These are phyloP conservation scores for Lagenidium sp. DNA, from an alignment of 352 stramenopile genomes.

Conservation along the genomic window DNA sequence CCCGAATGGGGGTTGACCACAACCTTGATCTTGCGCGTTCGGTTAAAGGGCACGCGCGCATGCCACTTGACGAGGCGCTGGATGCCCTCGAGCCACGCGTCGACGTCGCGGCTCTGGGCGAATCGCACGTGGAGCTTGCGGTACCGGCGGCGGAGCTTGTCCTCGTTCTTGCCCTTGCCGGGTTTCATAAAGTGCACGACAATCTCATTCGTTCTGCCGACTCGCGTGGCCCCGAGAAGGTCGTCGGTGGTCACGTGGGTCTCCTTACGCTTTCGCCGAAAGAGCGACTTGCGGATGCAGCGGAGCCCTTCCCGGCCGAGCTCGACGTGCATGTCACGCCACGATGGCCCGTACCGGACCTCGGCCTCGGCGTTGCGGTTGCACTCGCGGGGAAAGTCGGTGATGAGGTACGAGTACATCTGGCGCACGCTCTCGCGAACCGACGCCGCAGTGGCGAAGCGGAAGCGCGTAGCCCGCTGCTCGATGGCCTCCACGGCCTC, in stretches of 20 bases:
- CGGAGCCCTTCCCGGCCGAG: slow-evolving; percentile 45
- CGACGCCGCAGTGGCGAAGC: slow-evolving; percentile 38
- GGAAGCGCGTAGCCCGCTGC: slow-evolving; percentile 44
- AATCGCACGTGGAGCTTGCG: slow-evolving; percentile 31
- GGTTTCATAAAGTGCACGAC: slow-evolving; percentile 59
- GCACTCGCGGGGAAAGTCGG: slow-evolving; percentile 46
- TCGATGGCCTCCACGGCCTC: slow-evolving; percentile 50
- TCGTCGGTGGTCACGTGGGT: slow-evolving; percentile 46
- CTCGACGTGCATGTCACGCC: slow-evolving; percentile 36
- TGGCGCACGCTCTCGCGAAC: slow-evolving; percentile 54
- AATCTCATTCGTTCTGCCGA: slow-evolving; percentile 20
- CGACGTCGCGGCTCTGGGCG: slow-evolving; percentile 11
- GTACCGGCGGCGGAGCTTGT: slow-evolving; percentile 46
- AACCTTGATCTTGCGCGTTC: slow-evolving; percentile 55
- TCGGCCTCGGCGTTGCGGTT: slow-evolving; percentile 18
- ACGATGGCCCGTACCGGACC: slow-evolving; percentile 37
- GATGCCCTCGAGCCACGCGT: slow-evolving; percentile 27
- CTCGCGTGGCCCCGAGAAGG: slow-evolving; percentile 21
- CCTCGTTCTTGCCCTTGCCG: slow-evolving; percentile 39
- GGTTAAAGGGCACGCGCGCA: slow-evolving; percentile 45
- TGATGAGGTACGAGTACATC: slow-evolving; percentile 52
- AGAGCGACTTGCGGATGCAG: slow-evolving; percentile 42
- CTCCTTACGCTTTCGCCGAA: slow-evolving; percentile 51
- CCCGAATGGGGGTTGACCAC: slow-evolving; percentile 74
- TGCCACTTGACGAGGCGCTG: slow-evolving; percentile 60